Base-by-base conservation (phyloP, 2,329 filamentous ascomycete genomes). In the Aspergillus hiratsukae region DNA sequence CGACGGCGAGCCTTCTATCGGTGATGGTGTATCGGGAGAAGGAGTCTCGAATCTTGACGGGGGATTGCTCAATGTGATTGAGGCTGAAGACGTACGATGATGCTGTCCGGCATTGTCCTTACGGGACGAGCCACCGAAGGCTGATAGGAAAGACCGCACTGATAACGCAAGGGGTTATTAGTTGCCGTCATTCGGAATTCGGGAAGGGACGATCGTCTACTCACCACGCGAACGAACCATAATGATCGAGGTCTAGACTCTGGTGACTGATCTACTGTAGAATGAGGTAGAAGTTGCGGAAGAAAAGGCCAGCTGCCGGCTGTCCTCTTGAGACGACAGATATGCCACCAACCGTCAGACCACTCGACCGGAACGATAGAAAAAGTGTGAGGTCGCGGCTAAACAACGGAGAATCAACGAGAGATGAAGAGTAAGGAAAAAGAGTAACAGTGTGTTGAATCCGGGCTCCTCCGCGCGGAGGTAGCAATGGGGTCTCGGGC, bases 91-190 rank as follows among this genome's bases (percentile, higher is more conserved):
- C 54, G 59, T 52, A 56, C 53, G 64, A 62, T 48, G 62, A 66
- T 54, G 72, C 71, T 49, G 72, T 70, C 55, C 53, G 35, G 60
- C 52, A 66, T 53, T 72, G 69, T 65, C 72, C 70, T 63, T 75
- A 63, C 60, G 67, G 58, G 69, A 75, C 65, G 68, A 67, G 41
- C 73, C 71, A 59, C 74, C 71, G 58, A 77, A 76, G 31, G 70
- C 78, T 63, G 89, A 91, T 83, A 95, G 93, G 76, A 95, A 95
- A 66, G 90, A 95, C 66, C 91, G 81, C 56, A 96, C 91, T 95
- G 75, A 14, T 21, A 59, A 66, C 57, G 67, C 67, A 69, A 70
- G 64, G 64, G 64, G 56, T 70, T 53, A 65, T 48, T 31, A 19
- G 37, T 43, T 11, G n/a, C n/a, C 31, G 23, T 56, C 35, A 45